Conservation (phyloP, 2,329 filamentous ascomycete genomes). For the Byssothecium circinans region DNA sequence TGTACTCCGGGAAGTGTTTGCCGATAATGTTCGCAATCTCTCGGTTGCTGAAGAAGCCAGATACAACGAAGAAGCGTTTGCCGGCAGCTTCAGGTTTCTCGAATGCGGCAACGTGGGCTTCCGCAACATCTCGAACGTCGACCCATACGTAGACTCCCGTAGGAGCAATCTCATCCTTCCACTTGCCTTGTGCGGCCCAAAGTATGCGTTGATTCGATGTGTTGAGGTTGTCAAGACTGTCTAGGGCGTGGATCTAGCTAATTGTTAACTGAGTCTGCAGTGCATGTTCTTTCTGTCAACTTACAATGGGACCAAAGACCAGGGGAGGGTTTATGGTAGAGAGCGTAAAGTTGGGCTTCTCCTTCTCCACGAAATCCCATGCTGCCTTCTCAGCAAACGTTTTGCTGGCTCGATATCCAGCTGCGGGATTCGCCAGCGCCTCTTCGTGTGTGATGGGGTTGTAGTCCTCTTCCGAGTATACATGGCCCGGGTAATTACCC, state of each 20-base stretch:
- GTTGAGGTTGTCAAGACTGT: constrained; percentile 66
- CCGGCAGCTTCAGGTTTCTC: constrained; percentile 60
- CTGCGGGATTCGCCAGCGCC: constrained; percentile 46
- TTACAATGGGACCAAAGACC: constrained; percentile 54
- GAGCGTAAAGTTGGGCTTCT: constrained; percentile 54
- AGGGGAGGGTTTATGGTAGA: constrained; percentile 55
- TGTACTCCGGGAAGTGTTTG: constrained; percentile 58
- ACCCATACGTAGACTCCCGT: constrained; percentile 58
- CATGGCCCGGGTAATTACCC: constrained; percentile 52
- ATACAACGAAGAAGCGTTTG: constrained; percentile 64
- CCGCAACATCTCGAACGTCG: constrained; percentile 59
- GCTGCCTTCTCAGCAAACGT: constrained; percentile 62
- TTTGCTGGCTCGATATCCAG: constrained; percentile 60
- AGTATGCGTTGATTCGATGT: constrained; percentile 71
- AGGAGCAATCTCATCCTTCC: constrained; percentile 59
- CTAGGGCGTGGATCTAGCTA: constrained; percentile 57
- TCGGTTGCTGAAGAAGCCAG: constrained; percentile 63
- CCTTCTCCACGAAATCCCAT: constrained; percentile 56
- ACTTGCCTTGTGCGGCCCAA: constrained; percentile 64
- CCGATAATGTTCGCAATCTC: constrained; percentile 59
- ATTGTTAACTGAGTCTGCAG: constrained; percentile 10
- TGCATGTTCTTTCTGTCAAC: constrained; percentile 7
- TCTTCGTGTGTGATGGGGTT: constrained; percentile 58
- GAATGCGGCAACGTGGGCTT: constrained; percentile 63
- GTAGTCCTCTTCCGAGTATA: constrained; percentile 60